Evolutionary conservation across 768 basidiomycete genomes (phyloP).

Genomic region (Boletus huronensis): DNA sequence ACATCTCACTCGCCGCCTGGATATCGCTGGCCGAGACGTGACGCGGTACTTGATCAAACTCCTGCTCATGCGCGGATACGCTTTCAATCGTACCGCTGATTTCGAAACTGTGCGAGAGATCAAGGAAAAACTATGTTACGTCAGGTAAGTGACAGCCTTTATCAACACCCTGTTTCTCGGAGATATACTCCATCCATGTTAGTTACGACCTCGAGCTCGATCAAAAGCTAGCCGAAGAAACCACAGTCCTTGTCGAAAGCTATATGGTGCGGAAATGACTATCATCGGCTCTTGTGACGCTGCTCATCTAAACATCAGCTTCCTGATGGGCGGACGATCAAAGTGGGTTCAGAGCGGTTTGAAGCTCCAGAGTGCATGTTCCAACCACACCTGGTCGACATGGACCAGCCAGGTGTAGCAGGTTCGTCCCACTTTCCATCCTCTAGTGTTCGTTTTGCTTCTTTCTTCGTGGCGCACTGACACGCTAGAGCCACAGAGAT

Average conservation of each 20-base stretch:
- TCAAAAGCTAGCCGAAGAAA: constrained; percentile 90
- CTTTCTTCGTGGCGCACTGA: neutral
- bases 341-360: constrained; percentile 97
- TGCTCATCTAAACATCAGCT: constrained; percentile 47
- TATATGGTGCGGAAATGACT: constrained; percentile 71
- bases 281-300: neutral
- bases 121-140: constrained; percentile 98
- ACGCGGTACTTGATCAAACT: constrained; percentile 99
- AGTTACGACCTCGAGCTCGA: constrained; percentile 98
- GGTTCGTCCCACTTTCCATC: constrained; percentile 44
- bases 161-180: neutral
- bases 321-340: constrained; percentile 93
- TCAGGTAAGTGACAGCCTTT: constrained; percentile 56
- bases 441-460: neutral
- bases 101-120: constrained; percentile 99
- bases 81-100: constrained; percentile 98
- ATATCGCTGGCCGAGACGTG: constrained; percentile 97
- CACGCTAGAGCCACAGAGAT: constrained; percentile 54
- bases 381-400: constrained; percentile 95
- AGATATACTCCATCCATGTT: neutral
- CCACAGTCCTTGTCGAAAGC: constrained; percentile 92
- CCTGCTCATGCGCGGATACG: constrained; percentile 99
- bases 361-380: constrained; percentile 99
- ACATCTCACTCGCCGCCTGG: constrained; percentile 89
- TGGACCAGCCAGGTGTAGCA: constrained; percentile 96